Evolutionary conservation across 164 flowering plant species (phyloP).

Genomic region (Vitis labrusca): DNA sequence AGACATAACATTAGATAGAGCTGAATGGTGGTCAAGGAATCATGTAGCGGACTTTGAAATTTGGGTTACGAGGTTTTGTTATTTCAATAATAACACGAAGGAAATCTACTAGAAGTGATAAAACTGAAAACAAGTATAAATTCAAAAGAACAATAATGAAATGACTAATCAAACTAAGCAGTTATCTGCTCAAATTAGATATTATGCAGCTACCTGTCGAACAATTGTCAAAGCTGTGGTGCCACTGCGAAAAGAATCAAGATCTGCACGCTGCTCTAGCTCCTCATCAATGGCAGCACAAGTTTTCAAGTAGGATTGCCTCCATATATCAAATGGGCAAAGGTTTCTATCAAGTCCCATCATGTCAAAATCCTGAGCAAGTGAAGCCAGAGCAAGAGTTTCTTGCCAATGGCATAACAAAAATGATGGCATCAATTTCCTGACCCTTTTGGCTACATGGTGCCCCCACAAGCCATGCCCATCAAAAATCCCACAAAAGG

Average conservation of each 20-base stretch:
- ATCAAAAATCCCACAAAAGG: conserved; percentile 68
- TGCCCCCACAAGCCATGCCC: conserved; percentile 85
- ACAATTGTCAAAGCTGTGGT: conserved; percentile 57
- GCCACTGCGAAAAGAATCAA: conserved; percentile 60
- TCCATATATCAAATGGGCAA: conserved; percentile 46
- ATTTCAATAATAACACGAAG: no score
- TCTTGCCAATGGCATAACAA: conserved; percentile 59
- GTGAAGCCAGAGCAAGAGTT: conserved; percentile 27
- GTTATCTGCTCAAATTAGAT: no score
- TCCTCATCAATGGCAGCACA: conserved; percentile 56
- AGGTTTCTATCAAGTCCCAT: conserved; percentile 27
- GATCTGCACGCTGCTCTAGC: conserved; percentile 40
- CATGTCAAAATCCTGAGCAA: conserved; percentile 17
- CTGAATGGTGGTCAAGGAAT: no score
- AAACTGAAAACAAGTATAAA: neutral
- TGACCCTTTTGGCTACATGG: conserved; percentile 46
- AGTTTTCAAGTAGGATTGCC: conserved; percentile 50
- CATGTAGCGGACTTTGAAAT: no score
- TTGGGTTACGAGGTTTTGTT: no score
- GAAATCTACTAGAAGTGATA: no score
- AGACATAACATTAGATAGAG: no score
- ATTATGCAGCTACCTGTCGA: conserved; percentile 42
- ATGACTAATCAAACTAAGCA: neutral
- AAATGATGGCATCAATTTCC: conserved; percentile 42
- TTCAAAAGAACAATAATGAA: neutral